Evolutionary conservation across 2,329 filamentous ascomycete genomes (phyloP).

Genomic region (Stachybotrys chartarum): DNA sequence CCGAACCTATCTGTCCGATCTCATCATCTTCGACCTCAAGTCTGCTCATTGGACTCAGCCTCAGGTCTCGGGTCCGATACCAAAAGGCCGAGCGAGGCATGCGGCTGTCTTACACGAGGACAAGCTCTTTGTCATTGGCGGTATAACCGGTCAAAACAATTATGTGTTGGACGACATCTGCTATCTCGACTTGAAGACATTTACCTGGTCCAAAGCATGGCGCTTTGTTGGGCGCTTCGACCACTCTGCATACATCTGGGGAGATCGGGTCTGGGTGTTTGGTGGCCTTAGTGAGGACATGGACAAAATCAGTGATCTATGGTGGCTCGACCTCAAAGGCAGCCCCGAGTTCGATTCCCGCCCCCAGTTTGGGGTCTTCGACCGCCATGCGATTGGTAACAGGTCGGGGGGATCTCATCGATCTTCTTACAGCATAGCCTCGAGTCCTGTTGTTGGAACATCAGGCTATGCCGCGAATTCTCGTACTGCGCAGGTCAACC

Average conservation of each 20-base stretch:
- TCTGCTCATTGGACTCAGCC: conserved; percentile 95
- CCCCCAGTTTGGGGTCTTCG: conserved; percentile 47
- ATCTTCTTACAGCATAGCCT: conserved; percentile 41
- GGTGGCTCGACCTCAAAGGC: conserved; percentile 94
- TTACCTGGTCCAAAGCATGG: conserved; percentile 96
- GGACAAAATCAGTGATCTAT: conserved; percentile 93
- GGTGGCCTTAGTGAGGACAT: conserved; percentile 92
- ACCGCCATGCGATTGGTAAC: conserved; percentile 34
- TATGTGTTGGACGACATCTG: conserved; percentile 93
- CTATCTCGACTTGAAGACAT: conserved; percentile 94
- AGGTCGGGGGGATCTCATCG: conserved; percentile 44
- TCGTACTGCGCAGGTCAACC: conserved; percentile 58
- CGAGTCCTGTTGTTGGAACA: conserved; percentile 45
- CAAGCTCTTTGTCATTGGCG: conserved; percentile 91
- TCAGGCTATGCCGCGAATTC: conserved; percentile 64
- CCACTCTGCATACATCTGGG: conserved; percentile 89
- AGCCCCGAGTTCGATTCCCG: conserved; percentile 75
- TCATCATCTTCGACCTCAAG: conserved; percentile 92
- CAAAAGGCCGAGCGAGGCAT: conserved; percentile 85
- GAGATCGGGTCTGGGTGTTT: conserved; percentile 91
- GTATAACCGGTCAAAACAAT: conserved; percentile 90
- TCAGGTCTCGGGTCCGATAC: conserved; percentile 73
- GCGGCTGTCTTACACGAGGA: conserved; percentile 93
- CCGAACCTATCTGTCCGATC: conserved; percentile 86
- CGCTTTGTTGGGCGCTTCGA: conserved; percentile 92